Evolutionary conservation across 768 basidiomycete species (phyloP).

Genomic region (Suillus weaverae): DNA sequence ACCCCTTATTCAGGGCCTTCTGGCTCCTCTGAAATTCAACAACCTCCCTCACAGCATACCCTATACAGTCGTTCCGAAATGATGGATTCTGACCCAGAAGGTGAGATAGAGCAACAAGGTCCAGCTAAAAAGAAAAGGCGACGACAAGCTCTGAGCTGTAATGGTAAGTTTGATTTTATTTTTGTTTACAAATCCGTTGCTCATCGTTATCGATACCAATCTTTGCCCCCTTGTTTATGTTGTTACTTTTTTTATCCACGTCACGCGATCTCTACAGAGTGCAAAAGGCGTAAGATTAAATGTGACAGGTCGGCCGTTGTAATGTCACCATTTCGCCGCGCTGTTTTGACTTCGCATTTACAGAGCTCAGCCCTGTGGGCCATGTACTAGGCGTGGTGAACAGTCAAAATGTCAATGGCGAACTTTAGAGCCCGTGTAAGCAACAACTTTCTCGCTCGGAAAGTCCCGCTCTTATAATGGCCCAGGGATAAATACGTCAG

Average conservation of each 20-base stretch:
- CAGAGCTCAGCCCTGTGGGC: constrained; percentile 79
- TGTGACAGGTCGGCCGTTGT: constrained; percentile 64
- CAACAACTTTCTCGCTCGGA: constrained; percentile 12
- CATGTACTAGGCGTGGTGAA: constrained; percentile 79
- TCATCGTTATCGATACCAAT: constrained; percentile 21
- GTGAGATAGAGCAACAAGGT: constrained; percentile 46
- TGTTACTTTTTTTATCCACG: constrained; percentile 11
- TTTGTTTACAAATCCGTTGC: constrained; percentile 24
- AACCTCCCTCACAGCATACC: constrained; percentile 19
- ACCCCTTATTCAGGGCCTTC: constrained; percentile 23
- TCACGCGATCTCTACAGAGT: constrained; percentile 49
- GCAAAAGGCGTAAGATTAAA: constrained; percentile 85
- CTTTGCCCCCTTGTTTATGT: constrained; percentile 20
- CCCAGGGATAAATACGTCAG: constrained; percentile 79
- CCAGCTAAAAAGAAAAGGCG: constrained; percentile 83
- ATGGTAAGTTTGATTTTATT: constrained; percentile 51
- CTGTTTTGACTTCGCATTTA: constrained; percentile 24
- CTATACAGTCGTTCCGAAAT: constrained; percentile 35
- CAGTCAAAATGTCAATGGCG: constrained; percentile 82
- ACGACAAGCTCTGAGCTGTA: constrained; percentile 82
- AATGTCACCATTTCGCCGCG: constrained; percentile 7
- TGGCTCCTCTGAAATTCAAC: constrained; percentile 29
- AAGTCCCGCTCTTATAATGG: constrained; percentile 14
- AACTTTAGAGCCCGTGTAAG: constrained; percentile 78
- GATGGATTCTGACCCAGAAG: constrained; percentile 60